Percentiles rank a stretch among this genome's conserved stretches.
Conservation (phyloP, 2,329 filamentous ascomycete species). For the Fusarium sp. region DNA sequence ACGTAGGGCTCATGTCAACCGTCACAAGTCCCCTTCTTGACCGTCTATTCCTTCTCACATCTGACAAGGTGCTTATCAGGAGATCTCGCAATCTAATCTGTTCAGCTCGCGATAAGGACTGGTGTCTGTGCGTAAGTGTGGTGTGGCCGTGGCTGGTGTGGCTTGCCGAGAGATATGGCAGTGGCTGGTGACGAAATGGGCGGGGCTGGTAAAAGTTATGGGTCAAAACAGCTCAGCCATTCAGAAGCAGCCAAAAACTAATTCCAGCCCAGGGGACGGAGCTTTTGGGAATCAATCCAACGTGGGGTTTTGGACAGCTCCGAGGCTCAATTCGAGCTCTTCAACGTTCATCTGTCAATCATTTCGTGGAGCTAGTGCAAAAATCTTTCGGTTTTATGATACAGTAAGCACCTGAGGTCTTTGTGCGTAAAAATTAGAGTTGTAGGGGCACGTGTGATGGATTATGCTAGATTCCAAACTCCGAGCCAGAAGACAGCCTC, state of each 20-base stretch:
- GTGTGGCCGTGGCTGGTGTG: neutral
- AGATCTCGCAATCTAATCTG: neutral
- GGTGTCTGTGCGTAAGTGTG: neutral
- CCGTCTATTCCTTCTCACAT: neutral
- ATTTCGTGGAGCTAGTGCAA: no score
- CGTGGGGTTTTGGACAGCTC: constrained; percentile 4
- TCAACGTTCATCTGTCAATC: neutral
- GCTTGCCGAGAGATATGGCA: neutral
- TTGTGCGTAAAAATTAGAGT: neutral
- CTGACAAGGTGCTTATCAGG: neutral
- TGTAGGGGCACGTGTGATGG: neutral
- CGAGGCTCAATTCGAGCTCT: neutral
- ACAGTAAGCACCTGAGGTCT: neutral
- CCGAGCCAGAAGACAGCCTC: neutral
- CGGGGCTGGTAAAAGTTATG: neutral
- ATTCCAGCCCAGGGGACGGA: constrained; percentile 1
- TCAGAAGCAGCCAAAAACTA: constrained; percentile 6
- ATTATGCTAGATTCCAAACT: neutral
- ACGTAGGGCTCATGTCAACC: neutral
- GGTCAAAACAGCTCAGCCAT: neutral
- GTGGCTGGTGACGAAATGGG: neutral
- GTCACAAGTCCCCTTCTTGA: neutral
- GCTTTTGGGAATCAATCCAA: neutral
- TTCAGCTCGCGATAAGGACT: neutral
- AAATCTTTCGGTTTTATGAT: neutral